Percentiles rank a stretch among this genome's conserved stretches.
phyloP scores from a whole-genome alignment of 768 basidiomycete species.

The Kwoniella dendrophila region DNA sequence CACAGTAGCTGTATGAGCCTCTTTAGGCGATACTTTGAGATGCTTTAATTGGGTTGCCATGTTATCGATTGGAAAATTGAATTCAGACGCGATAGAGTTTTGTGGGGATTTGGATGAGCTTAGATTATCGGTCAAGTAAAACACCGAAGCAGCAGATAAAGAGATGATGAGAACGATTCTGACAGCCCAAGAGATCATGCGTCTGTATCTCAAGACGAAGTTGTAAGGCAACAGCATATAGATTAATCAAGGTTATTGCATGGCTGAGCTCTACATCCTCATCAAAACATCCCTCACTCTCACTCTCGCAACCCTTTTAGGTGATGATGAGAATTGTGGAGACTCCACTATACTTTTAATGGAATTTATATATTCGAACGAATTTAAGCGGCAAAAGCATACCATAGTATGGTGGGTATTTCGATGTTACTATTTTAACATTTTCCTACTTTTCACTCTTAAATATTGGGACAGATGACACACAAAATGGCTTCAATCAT shows the following conservation, averaged over 20 bases:
- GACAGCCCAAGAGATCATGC: not conserved
- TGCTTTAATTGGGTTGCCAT: conserved; percentile 44
- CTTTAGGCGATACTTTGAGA: conserved; percentile 47
- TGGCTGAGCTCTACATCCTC: no score
- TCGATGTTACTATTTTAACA: not conserved
- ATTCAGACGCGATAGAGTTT: not conserved
- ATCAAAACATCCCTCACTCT: no score
- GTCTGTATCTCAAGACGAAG: not conserved
- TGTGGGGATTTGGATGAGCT: no score
- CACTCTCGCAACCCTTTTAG: not conserved
- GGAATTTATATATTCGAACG: not conserved
- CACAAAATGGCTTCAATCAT: conserved; percentile 1
- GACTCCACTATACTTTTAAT: not conserved
- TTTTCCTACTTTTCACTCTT: not conserved
- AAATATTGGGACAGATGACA: not conserved
- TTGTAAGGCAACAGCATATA: not conserved
- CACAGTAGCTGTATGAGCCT: conserved; percentile 75
- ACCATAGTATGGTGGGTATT: not conserved
- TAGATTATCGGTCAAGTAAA: not conserved
- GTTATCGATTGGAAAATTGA: not conserved
- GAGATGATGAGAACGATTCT: not conserved
- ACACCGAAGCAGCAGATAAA: not conserved
- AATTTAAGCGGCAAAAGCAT: not conserved
- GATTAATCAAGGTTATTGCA: not conserved
- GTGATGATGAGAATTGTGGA: not conserved